Evolutionary conservation across 768 basidiomycete genomes (phyloP), one percentile per base, ranked within the genome.

Genomic region (Lentinula raphanica): DNA sequence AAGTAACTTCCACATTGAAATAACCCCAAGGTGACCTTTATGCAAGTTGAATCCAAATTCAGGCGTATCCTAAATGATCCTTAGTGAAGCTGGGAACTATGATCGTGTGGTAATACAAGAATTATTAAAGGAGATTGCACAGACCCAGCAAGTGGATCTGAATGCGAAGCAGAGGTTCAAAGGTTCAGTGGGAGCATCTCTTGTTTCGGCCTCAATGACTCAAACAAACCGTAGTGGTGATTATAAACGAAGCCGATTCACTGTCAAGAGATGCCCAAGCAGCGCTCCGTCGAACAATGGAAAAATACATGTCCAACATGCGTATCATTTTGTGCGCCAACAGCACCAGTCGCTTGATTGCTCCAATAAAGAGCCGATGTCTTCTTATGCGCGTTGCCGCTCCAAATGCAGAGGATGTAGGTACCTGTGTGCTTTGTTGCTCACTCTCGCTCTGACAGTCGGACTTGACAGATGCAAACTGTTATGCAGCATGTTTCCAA

Each of bases 301-400:
- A 99, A 69, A 98, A 98, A 72, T 98, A 96, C 77, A 98, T 97
- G 90, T 86, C 88, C 40, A 99, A 98, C 70, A 83, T 99, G 84
- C 86, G 96, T 28, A 88, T 99, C 66, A 96, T 99, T 64, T 80
- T 99, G 0, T 98, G 95, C 68, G 94, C 95, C 21, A 95, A 94
- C 71, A 94, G 91, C 68, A 98, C 96, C 3, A 90, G 90, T 67
- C 88, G 88, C 63, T 87, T 99, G 55, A 98, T 99, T 67, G 94
- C 94, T 1, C 97, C 96, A 4, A 99, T 99, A 68, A 89, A 91
- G 69, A 93, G 90, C 80, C 85, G 96, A 59, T 98, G 97, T 75
- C 77, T 99, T 42, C 79, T 99, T 31, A 83, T 99, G 66, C 85
- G 96, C 45, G 94, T 99, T 7, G 91, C 94, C 0, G 94, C 94